Evolutionary conservation across 495 filamentous ascomycete species (phyloP).

Genomic region (Trichocladium uniseriatum): DNA sequence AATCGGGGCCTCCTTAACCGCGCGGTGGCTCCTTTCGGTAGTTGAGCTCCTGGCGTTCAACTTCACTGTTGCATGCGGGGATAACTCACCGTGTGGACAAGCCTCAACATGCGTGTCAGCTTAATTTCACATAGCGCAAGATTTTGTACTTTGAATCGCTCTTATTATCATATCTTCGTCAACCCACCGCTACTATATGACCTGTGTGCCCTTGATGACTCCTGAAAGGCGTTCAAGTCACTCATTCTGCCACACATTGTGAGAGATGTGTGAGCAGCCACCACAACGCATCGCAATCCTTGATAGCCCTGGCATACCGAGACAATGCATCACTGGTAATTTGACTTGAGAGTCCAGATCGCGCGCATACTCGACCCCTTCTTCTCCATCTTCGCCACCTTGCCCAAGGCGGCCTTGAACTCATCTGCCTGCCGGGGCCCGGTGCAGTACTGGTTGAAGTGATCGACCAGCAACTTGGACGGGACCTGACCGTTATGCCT

Average conservation of each 20-base stretch:
- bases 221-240: no score
- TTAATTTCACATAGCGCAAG: no score
- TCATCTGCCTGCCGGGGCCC: constrained; percentile 31
- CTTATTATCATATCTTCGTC: not conserved
- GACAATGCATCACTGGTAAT: constrained; percentile 12
- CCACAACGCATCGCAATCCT: not conserved
- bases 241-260: no score
- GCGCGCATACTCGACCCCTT: constrained; percentile 32
- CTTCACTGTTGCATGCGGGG: no score
- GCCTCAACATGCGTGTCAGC: no score
- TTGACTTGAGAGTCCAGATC: constrained; percentile 34
- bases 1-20: not conserved
- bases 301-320: not conserved
- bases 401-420: constrained; percentile 41
- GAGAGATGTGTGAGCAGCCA: not conserved
- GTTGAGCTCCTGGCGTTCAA: no score
- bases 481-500: constrained; percentile 61
- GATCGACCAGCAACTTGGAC: constrained; percentile 69
- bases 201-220: not conserved
- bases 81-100: no score
- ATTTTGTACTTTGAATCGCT: not conserved
- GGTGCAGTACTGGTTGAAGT: constrained; percentile 51
- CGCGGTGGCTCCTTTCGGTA: constrained; percentile 1
- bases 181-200: not conserved
- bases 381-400: constrained; percentile 42